These are phyloP conservation scores for Ogataea pignaliae DNA, from an alignment of 805 yeast species.

Conservation along the genomic window DNA sequence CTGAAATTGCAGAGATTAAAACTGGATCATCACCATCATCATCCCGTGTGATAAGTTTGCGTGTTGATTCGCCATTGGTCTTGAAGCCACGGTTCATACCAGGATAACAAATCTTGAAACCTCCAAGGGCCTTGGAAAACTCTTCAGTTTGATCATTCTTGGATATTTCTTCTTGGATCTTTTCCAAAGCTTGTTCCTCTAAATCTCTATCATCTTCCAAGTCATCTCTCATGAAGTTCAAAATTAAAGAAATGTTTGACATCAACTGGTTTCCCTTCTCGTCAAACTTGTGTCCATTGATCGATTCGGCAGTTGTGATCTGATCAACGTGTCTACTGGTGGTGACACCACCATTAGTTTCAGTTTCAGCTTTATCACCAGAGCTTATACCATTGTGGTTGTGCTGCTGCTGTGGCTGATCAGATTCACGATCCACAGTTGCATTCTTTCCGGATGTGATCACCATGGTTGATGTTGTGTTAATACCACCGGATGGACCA, in stretches of 20 bases:
- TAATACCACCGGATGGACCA: slow-evolving; percentile 85
- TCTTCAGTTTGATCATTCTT: slow-evolving; percentile 13
- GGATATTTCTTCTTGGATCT: slow-evolving; percentile 31
- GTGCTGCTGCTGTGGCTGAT: too few species aligned
- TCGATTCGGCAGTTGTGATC: slow-evolving; percentile 1
- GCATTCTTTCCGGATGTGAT: slow-evolving; percentile 19
- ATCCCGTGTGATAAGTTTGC: slow-evolving; percentile 1
- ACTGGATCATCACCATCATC: not conserved
- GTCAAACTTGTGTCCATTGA: slow-evolving; percentile 14
- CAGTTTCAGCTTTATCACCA: slow-evolving; percentile 1
- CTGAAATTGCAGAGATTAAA: too few species aligned
- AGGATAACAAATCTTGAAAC: slow-evolving; percentile 22
- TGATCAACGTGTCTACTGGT: not conserved
- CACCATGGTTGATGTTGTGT: slow-evolving; percentile 48
- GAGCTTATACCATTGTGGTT: too few species aligned
- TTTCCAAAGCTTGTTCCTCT: slow-evolving; percentile 52
- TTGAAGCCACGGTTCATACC: slow-evolving; percentile 11
- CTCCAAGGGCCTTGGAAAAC: slow-evolving; percentile 5
- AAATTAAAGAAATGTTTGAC: slow-evolving; percentile 52
- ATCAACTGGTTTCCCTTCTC: slow-evolving; percentile 27
- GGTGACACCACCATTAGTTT: not conserved
- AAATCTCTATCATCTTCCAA: slow-evolving; percentile 56
- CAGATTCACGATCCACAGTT: slow-evolving; percentile 7
- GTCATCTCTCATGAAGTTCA: slow-evolving; percentile 64
- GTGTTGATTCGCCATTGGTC: not conserved